A percentile compares a stretch with the other conserved stretches of the same genome.
Conservation (phyloP, 352 stramenopile genomes). For the Phytophthora tentaculata region DNA sequence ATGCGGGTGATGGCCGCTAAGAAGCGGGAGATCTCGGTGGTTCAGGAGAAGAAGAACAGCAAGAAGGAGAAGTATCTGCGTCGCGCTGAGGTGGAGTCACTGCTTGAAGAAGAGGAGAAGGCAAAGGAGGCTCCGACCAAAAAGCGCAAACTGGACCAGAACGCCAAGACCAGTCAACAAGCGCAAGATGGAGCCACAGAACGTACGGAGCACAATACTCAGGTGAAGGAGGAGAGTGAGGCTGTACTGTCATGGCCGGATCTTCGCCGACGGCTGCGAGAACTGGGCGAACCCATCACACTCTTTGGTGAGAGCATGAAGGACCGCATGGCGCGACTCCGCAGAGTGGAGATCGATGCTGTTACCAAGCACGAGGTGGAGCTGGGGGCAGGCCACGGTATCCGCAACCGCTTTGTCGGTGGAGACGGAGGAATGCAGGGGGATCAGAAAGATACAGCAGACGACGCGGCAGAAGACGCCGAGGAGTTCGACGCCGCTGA, state of each 20-base stretch:
- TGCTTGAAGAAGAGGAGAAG: slow-evolving; percentile 45
- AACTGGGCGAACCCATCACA: slow-evolving; percentile 83
- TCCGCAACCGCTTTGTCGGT: slow-evolving; percentile 79
- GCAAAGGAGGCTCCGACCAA: slow-evolving; percentile 29
- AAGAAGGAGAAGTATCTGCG: slow-evolving; percentile 85
- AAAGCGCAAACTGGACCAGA: slow-evolving; percentile 51
- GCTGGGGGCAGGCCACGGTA: slow-evolving; percentile 74
- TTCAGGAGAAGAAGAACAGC: slow-evolving; percentile 54
- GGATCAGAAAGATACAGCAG: slow-evolving; percentile 52
- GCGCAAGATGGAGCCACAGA: background rate
- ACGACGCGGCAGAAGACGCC: slow-evolving; percentile 46
- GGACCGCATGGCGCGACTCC: slow-evolving; percentile 73
- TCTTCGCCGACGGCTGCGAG: slow-evolving; percentile 81
- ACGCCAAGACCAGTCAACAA: slow-evolving; percentile 3
- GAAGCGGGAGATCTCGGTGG: slow-evolving; percentile 74
- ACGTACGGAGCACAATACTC: slow-evolving; percentile 2
- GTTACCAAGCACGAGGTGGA: slow-evolving; percentile 73
- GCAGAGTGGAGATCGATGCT: slow-evolving; percentile 65
- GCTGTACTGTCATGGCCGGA: slow-evolving; percentile 69
- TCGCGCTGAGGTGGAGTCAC: slow-evolving; percentile 71
- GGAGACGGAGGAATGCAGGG: slow-evolving; percentile 37
- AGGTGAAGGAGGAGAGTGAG: slow-evolving; percentile 21
- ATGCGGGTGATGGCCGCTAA: slow-evolving; percentile 80
- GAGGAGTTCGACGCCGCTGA: slow-evolving; percentile 33
- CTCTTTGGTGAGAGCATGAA: slow-evolving; percentile 86